Conservation (phyloP, 371 early-diverging fungal species). For the Mortierella sp. region DNA sequence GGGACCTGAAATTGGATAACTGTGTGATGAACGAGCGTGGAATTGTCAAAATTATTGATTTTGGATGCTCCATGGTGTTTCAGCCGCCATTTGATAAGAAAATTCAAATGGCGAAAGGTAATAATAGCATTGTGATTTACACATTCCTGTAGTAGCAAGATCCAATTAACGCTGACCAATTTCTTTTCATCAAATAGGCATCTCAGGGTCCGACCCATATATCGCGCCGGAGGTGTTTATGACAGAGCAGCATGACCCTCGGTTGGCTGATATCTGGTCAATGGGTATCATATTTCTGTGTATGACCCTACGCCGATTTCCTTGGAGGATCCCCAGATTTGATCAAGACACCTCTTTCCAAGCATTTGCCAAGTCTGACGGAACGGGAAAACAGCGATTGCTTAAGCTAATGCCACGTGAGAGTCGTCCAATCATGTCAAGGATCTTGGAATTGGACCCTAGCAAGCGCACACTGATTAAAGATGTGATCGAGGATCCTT, state of each 20-base stretch:
- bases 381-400: slow-evolving; percentile 61
- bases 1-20: slow-evolving; percentile 93
- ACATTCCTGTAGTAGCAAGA: not conserved
- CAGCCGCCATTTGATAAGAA: slow-evolving; percentile 75
- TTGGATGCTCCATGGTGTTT: slow-evolving; percentile 91
- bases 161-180: not conserved
- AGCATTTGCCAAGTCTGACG: slow-evolving; percentile 60
- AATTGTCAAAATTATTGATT: slow-evolving; percentile 91
- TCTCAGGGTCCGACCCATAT: slow-evolving; percentile 91
- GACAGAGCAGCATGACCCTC: slow-evolving; percentile 71
- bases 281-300: slow-evolving; percentile 84
- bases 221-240: slow-evolving; percentile 92
- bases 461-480: slow-evolving; percentile 59
- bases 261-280: slow-evolving; percentile 83
- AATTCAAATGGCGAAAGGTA: slow-evolving; percentile 71
- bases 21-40: slow-evolving; percentile 77
- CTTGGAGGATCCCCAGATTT: slow-evolving; percentile 76
- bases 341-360: slow-evolving; percentile 67
- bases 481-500: slow-evolving; percentile 63
- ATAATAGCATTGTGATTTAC: slow-evolving; percentile 2
- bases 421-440: slow-evolving; percentile 59
- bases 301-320: slow-evolving; percentile 81
- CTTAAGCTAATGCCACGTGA: slow-evolving; percentile 64
- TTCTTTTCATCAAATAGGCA: slow-evolving; percentile 60
- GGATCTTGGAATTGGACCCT: slow-evolving; percentile 68